These are phyloP conservation scores for Xylariaceae sp. DNA, from an alignment of 2,329 filamentous ascomycete species.

Conservation along the genomic window DNA sequence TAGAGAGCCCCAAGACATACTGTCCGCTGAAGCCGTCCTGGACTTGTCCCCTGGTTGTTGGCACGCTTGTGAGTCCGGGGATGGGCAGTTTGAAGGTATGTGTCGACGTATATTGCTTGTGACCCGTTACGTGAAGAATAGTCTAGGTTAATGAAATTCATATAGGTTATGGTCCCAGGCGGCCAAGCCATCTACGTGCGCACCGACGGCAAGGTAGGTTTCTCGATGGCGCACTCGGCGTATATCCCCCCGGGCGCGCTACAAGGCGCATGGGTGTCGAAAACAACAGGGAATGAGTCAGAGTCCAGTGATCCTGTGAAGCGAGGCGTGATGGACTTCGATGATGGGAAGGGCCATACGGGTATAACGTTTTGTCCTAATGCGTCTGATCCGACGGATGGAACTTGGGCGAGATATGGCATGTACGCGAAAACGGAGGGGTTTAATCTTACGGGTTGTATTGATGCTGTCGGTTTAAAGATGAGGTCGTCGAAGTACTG, in stretches of 20 bases:
- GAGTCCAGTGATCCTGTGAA: constrained; percentile 3
- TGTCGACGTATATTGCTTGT: background rate
- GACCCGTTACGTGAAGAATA: background rate
- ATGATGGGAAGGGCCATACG: constrained; percentile 27
- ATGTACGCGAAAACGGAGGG: constrained; percentile 27
- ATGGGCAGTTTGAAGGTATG: constrained; percentile 28
- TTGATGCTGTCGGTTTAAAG: constrained; percentile 32
- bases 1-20: constrained; percentile 25
- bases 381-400: background rate
- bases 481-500: constrained; percentile 25
- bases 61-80: constrained; percentile 25
- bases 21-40: constrained; percentile 19
- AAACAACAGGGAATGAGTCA: constrained; percentile 20
- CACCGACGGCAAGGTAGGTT: constrained; percentile 47
- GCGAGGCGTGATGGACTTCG: constrained; percentile 25
- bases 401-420: constrained; percentile 24
- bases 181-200: constrained; percentile 58
- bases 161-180: constrained; percentile 51
- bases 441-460: constrained; percentile 32
- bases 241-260: constrained; percentile 47
- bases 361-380: constrained; percentile 30
- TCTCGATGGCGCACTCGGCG: constrained; percentile 51
- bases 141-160: background rate
- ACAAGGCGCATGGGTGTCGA: constrained; percentile 42
- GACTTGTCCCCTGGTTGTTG: constrained; percentile 23